Evolutionary conservation across 768 basidiomycete genomes (phyloP).

Genomic region (Lactifluus pinguis): DNA sequence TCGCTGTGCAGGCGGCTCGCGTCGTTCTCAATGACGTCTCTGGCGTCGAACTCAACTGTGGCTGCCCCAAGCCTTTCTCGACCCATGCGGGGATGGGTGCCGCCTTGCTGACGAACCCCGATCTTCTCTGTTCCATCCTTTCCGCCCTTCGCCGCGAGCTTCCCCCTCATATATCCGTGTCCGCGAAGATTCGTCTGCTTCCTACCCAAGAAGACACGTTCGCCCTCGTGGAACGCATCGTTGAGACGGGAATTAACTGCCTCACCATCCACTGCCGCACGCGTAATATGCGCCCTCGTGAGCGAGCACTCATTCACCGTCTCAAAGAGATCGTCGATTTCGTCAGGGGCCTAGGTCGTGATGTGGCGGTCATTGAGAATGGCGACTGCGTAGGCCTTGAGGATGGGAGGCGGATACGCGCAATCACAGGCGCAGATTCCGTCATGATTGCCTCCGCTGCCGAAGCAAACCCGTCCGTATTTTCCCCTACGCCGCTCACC

Average conservation of each 20-base stretch:
- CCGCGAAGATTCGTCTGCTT: constrained; percentile 87
- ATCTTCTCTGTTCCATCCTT: constrained; percentile 83
- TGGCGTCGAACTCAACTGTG: constrained; percentile 95
- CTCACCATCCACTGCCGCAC: constrained; percentile 96
- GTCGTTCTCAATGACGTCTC: constrained; percentile 82
- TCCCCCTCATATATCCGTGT: constrained; percentile 75
- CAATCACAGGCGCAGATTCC: constrained; percentile 80
- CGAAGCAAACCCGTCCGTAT: constrained; percentile 87
- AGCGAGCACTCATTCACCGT: constrained; percentile 69
- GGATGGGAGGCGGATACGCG: constrained; percentile 68
- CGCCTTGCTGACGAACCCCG: constrained; percentile 85
- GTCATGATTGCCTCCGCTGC: constrained; percentile 97
- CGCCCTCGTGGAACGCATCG: constrained; percentile 79
- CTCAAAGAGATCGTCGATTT: constrained; percentile 81
- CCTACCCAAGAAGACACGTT: constrained; percentile 83
- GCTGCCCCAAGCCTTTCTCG: constrained; percentile 94
- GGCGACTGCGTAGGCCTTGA: constrained; percentile 80
- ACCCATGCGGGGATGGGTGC: constrained; percentile 95
- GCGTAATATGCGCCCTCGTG: constrained; percentile 77
- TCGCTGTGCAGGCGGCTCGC: constrained; percentile 88
- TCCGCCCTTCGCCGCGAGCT: constrained; percentile 63
- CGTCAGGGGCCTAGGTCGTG: constrained; percentile 62
- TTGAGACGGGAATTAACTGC: constrained; percentile 78
- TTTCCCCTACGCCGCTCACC: constrained; percentile 55
- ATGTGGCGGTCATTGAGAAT: constrained; percentile 87